Evolutionary conservation across 257 asterid genomes (phyloP), one percentile per base, ranked within the genome.

Genomic region (Perilla frutescens): DNA sequence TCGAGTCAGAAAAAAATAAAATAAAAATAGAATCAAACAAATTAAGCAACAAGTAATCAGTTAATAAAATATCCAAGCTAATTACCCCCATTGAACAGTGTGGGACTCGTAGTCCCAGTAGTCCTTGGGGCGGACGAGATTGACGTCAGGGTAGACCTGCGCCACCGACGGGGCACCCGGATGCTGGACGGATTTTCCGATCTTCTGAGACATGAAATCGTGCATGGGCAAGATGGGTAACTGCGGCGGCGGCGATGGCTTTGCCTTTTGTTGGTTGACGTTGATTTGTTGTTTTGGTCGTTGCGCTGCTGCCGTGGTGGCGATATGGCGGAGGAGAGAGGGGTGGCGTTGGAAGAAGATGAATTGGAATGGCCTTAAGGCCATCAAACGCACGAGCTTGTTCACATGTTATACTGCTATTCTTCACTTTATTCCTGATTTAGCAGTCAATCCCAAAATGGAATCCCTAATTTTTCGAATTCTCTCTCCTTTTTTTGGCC

Each of bases 91-190:
- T 68, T 86, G 93, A 62, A 90, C 90, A 60, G 85, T 62, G 14
- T 85, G 89, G 32, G 88, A 74, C 77, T 89, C 93, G 66, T 89
- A 89, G 70, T 89, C 96, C 96, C 96, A 90, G 47, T 90, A 90
- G 75, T 87, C 91, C 76, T 82, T 84, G 1, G 93, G 93, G 12
- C 93, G 89, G 65, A 87, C 71, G 13, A 90, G 89, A 77, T 90
- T 87, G 43, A 86, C 69, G 50, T 87, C 96, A 6, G 88, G 10
- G 77, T 90, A 90, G 56, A 87, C 91, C 70, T 85, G 85, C 51
- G 96, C 88, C 82, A 77, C 81, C n/a, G 96, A 89, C 4, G 87
- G 80, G 34, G 86, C 90, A 13, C 96, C 96, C 20, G 96, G 85
- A 6, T 87, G 80, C 69, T 92, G 82, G 70, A 84, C 68, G 10